Evolutionary conservation across 257 asterid genomes (phyloP).

Genomic region (Penstemon eatonii): DNA sequence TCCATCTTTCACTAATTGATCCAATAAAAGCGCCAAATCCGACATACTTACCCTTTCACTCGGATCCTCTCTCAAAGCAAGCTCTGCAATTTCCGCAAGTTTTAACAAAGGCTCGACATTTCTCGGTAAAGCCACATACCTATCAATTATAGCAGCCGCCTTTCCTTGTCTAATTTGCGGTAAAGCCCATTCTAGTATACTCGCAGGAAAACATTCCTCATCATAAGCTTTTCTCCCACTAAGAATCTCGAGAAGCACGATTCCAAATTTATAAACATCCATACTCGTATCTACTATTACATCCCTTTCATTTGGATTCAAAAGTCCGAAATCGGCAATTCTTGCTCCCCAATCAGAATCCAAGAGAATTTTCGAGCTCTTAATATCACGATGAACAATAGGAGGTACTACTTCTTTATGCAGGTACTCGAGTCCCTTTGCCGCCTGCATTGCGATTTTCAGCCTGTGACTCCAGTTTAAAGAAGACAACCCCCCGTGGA

Average conservation of each 20-base stretch:
- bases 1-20: slow-evolving; percentile 73
- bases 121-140: slow-evolving; percentile 69
- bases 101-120: slow-evolving; percentile 88
- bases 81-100: slow-evolving; percentile 84
- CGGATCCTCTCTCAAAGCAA: slow-evolving; percentile 70
- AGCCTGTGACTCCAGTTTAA: slow-evolving; percentile 73
- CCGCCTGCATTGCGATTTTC: slow-evolving; percentile 79
- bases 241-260: slow-evolving; percentile 81
- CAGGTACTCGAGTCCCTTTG: slow-evolving; percentile 79
- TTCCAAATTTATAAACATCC: slow-evolving; percentile 82
- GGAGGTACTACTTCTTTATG: slow-evolving; percentile 81
- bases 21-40: slow-evolving; percentile 62
- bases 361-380: slow-evolving; percentile 85
- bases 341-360: slow-evolving; percentile 85
- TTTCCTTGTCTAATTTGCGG: slow-evolving; percentile 72
- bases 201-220: slow-evolving; percentile 64
- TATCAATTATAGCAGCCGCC: slow-evolving; percentile 79
- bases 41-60: slow-evolving; percentile 56
- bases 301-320: slow-evolving; percentile 58
- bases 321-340: slow-evolving; percentile 68
- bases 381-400: slow-evolving; percentile 72
- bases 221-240: slow-evolving; percentile 83
- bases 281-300: slow-evolving; percentile 44
- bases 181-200: slow-evolving; percentile 82
- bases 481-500: slow-evolving; percentile 81